phyloP scores from a whole-genome alignment of 495 filamentous ascomycete species.

The Tuber umbilicatum region DNA sequence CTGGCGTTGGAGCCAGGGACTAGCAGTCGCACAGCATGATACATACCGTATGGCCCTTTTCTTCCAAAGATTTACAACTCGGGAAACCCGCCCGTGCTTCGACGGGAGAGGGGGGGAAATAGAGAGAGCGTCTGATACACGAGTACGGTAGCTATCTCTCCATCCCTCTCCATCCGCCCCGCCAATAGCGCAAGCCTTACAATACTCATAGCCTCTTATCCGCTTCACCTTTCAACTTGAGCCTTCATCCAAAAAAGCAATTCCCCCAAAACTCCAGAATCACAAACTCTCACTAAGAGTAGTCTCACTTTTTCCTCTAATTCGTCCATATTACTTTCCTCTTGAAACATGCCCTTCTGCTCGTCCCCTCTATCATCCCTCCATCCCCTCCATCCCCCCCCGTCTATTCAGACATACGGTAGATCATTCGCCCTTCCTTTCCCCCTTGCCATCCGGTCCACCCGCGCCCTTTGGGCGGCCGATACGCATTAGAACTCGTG shows the following conservation, averaged over 20 bases:
- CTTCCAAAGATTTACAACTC: neutral
- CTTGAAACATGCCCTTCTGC: neutral
- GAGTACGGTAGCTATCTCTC: neutral
- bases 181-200: neutral
- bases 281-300: neutral
- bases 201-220: neutral
- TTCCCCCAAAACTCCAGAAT: neutral
- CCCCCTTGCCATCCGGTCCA: neutral
- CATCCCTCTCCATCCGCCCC: neutral
- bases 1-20: neutral
- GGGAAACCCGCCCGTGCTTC: neutral
- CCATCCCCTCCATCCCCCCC: neutral
- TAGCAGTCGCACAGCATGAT: slow-evolving; percentile 2
- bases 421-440: neutral
- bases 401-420: neutral
- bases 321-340: neutral
- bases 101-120: neutral
- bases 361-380: neutral
- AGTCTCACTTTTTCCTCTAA: neutral
- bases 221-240: neutral
- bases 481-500: neutral
- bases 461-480: neutral
- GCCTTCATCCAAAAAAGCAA: neutral
- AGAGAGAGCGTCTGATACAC: neutral
- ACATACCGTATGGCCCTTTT: neutral